Evolutionary conservation across 192 early-diverging fungal species (phyloP).

Genomic region (Coemansia sp.): DNA sequence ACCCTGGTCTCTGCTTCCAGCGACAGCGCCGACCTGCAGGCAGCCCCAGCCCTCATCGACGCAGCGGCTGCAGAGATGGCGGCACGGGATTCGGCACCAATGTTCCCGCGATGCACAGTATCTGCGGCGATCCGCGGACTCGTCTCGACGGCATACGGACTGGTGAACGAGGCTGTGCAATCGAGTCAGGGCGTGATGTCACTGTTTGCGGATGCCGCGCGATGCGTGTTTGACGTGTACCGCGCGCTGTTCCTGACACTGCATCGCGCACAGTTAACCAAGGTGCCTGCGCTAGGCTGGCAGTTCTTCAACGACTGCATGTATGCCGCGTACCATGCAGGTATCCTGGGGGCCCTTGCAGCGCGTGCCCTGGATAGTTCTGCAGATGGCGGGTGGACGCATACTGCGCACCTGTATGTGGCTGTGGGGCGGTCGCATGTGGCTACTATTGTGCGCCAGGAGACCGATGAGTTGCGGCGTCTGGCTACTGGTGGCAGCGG

Average conservation of each 20-base stretch:
- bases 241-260: constrained; percentile 24
- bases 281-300: constrained; percentile 36
- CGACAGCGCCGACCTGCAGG: background rate
- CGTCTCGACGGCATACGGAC: constrained; percentile 11
- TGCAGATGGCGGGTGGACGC: constrained; percentile 6
- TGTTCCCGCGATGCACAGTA: constrained; percentile 18
- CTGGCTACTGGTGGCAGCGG: constrained; percentile 7
- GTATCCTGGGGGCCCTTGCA: constrained; percentile 4
- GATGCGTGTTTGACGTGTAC: constrained; percentile 15
- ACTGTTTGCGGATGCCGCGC: constrained; percentile 4
- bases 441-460: constrained; percentile 3
- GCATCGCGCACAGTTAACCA: constrained; percentile 27
- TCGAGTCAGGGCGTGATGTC: background rate
- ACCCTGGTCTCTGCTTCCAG: background rate
- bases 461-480: constrained; percentile 15
- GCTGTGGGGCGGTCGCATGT: constrained; percentile 3
- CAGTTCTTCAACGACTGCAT: constrained; percentile 47
- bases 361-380: background rate
- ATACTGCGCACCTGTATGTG: constrained; percentile 9
- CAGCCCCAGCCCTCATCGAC: background rate
- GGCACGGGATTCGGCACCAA: background rate
- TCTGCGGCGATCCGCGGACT: constrained; percentile 15
- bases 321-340: constrained; percentile 44
- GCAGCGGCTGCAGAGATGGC: background rate
- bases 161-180: constrained; percentile 15